Conservation (phyloP, 371 early-diverging fungal genomes). For the Mucor indicus region DNA sequence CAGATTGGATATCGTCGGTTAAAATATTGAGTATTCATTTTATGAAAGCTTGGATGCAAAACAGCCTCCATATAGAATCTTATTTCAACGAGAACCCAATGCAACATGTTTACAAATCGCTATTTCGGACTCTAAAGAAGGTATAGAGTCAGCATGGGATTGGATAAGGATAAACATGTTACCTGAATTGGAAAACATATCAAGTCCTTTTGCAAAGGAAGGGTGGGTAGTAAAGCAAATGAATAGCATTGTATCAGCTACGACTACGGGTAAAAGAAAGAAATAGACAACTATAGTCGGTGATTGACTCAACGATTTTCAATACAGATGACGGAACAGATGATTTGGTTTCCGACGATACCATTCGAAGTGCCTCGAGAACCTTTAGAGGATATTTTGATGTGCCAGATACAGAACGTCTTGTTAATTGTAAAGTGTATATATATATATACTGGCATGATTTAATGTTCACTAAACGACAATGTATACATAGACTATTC, state of each 20-base stretch:
- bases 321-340: conserved; percentile 69
- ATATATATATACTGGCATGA: conserved; percentile 66
- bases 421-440: conserved; percentile 75
- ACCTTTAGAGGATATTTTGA: conserved; percentile 89
- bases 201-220: conserved; percentile 72
- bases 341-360: conserved; percentile 77
- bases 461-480: no score
- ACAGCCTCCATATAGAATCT: conserved; percentile 87
- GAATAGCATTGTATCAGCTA: conserved; percentile 65
- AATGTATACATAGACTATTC: conserved; percentile 79
- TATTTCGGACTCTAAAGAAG: conserved; percentile 73
- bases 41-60: conserved; percentile 71
- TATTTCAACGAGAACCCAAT: conserved; percentile 57
- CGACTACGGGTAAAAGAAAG: conserved; percentile 71
- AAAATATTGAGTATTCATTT: background rate
- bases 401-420: conserved; percentile 74
- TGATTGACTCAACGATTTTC: no score
- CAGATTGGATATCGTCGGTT: background rate
- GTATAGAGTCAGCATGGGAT: conserved; percentile 83
- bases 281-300: no score
- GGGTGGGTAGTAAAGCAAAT: conserved; percentile 86
- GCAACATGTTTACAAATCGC: conserved; percentile 61
- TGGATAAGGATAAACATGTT: conserved; percentile 76
- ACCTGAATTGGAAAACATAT: conserved; percentile 63
- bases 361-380: conserved; percentile 81